These are phyloP conservation scores for Chalaropsis thielavioides DNA, from an alignment of 2,329 filamentous ascomycete species.

Conservation along the genomic window DNA sequence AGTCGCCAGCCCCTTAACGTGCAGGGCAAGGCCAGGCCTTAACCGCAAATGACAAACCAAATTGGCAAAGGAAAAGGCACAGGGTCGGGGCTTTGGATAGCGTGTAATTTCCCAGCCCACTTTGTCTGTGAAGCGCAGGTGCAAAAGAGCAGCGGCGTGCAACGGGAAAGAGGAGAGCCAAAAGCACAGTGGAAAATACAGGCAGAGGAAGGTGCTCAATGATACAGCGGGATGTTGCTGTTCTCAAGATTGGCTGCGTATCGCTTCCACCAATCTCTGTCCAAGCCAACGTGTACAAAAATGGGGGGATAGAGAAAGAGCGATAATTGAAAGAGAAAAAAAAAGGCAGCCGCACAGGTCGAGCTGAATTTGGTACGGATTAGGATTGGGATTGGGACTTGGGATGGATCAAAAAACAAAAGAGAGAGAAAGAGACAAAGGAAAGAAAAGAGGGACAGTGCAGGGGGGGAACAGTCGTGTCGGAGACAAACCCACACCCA, in stretches of 20 bases:
- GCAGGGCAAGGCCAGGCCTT: constrained; percentile 17
- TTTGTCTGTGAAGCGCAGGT: constrained; percentile 1
- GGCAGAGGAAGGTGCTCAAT: background rate
- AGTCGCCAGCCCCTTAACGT: constrained; percentile 13
- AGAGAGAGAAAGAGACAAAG: background rate
- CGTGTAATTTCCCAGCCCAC: constrained; percentile 18
- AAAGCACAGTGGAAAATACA: background rate
- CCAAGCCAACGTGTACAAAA: too few species aligned
- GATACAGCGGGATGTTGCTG: background rate
- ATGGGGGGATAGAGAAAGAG: background rate
- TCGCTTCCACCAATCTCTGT: background rate
- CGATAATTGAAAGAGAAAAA: background rate
- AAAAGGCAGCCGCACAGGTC: background rate
- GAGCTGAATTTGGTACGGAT: constrained; percentile 2
- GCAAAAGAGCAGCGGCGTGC: background rate
- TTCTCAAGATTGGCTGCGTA: background rate
- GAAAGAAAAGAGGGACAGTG: background rate
- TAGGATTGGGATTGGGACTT: constrained; percentile 1
- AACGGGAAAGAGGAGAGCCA: background rate
- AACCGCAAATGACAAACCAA: constrained; percentile 18
- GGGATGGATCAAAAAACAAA: background rate
- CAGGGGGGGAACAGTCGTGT: background rate
- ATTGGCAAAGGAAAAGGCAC: constrained; percentile 17
- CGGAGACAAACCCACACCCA: background rate
- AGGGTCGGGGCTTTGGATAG: constrained; percentile 17